phyloP scores from a whole-genome alignment of 805 yeast genomes.

The Candida takata region DNA sequence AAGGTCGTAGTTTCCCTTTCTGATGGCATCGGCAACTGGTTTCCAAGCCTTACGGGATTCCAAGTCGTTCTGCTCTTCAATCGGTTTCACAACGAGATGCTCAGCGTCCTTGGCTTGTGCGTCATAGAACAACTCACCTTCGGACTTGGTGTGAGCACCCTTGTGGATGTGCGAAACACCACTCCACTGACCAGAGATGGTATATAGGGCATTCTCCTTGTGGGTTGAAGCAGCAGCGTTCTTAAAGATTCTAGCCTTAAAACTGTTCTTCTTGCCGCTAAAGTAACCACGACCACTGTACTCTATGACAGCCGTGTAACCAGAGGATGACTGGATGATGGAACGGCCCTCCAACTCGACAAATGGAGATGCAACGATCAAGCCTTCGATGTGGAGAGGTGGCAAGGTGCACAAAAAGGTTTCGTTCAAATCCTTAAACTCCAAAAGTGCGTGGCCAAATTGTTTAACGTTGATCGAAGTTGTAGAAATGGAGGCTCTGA shows the following conservation, averaged over 20 bases:
- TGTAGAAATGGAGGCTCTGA: slow-evolving; percentile 76
- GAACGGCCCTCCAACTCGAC: slow-evolving; percentile 90
- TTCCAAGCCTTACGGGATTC: slow-evolving; percentile 90
- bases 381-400: slow-evolving; percentile 90
- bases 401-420: slow-evolving; percentile 81
- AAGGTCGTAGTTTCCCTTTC: slow-evolving; percentile 62
- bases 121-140: slow-evolving; percentile 55
- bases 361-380: slow-evolving; percentile 84
- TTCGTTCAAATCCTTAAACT: slow-evolving; percentile 56
- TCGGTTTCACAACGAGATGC: slow-evolving; percentile 67
- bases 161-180: slow-evolving; percentile 58
- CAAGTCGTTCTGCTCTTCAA: slow-evolving; percentile 69
- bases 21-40: slow-evolving; percentile 83
- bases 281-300: slow-evolving; percentile 93
- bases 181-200: slow-evolving; percentile 91
- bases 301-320: slow-evolving; percentile 66
- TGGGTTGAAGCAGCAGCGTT: slow-evolving; percentile 43
- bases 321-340: slow-evolving; percentile 76
- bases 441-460: slow-evolving; percentile 81
- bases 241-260: slow-evolving; percentile 75
- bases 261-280: slow-evolving; percentile 88
- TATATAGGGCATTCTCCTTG: slow-evolving; percentile 60
- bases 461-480: slow-evolving; percentile 83
- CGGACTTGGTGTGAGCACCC: slow-evolving; percentile 42
- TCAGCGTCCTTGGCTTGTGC: slow-evolving; percentile 45